These are phyloP conservation scores for Gymnopilus junonius DNA, from an alignment of 768 basidiomycete genomes.

Conservation along the genomic window DNA sequence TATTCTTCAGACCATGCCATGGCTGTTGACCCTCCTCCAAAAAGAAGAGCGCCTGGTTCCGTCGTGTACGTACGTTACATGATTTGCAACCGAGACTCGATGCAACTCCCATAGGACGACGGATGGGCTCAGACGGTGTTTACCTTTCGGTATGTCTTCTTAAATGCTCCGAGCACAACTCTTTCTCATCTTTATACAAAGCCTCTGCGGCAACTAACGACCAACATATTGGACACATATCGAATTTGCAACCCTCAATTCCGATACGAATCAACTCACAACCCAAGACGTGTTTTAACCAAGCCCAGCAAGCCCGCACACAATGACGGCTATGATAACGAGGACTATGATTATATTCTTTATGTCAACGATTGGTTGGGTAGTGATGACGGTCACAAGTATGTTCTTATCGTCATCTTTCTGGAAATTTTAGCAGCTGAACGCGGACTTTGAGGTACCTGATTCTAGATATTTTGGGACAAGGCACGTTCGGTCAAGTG, in stretches of 20 bases:
- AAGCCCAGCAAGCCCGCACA: constrained; percentile 96
- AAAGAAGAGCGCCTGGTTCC: constrained; percentile 75
- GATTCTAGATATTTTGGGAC: constrained; percentile 97
- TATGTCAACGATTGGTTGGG: constrained; percentile 99
- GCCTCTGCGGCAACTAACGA: constrained; percentile 76
- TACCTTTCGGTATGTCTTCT: constrained; percentile 75
- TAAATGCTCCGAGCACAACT: constrained; percentile 1
- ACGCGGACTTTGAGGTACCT: constrained; percentile 66
- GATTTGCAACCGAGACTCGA: constrained; percentile 83
- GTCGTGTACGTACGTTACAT: constrained; percentile 73
- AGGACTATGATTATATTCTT: constrained; percentile 98
- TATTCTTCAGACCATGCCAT: constrained; percentile 72
- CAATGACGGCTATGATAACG: constrained; percentile 98
- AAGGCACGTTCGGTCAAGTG: constrained; percentile 99
- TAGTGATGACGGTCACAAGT: constrained; percentile 95
- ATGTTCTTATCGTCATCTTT: constrained; percentile 36
- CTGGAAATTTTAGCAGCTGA: constrained; percentile 8
- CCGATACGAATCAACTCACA: constrained; percentile 92
- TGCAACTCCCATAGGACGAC: constrained; percentile 61
- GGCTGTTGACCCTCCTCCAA: constrained; percentile 71
- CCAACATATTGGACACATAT: constrained; percentile 88
- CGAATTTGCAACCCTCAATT: constrained; percentile 94
- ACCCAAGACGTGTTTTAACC: constrained; percentile 94
- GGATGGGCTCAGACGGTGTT: constrained; percentile 77
- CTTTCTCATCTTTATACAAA: constrained; percentile 27